Conservation (phyloP, 441 rosid genomes). For the Raphanus hybrid region DNA sequence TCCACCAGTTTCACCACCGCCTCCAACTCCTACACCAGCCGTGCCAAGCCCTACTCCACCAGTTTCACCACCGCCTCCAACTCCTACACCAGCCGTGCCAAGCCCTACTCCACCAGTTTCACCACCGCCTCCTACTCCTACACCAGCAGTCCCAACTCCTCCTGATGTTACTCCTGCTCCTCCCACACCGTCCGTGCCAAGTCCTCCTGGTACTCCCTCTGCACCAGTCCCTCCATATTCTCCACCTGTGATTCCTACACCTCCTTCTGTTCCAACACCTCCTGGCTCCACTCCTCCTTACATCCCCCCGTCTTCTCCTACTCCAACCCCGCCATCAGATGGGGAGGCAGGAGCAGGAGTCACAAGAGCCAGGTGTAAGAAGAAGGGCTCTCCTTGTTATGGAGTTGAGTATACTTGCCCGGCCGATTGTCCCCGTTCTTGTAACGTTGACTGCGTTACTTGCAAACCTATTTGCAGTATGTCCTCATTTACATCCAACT, state of each 20-base stretch:
- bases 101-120: background rate
- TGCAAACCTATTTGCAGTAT: conserved; percentile 68
- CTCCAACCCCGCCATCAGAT: conserved; percentile 40
- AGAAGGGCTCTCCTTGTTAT: conserved; percentile 47
- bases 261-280: background rate
- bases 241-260: conserved; percentile 2
- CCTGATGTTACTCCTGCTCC: conserved; percentile 15
- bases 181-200: conserved; percentile 19
- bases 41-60: conserved; percentile 30
- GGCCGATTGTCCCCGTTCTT: conserved; percentile 49
- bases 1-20: conserved; percentile 18
- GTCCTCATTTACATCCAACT: conserved; percentile 6
- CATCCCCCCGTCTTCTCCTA: conserved; percentile 27
- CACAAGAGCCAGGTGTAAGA: conserved; percentile 43
- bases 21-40: conserved; percentile 22
- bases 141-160: conserved; percentile 20
- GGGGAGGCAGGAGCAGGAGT: conserved; percentile 30
- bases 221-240: conserved; percentile 26
- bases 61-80: background rate
- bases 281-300: conserved; percentile 24
- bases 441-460: conserved; percentile 60
- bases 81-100: no score
- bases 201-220: conserved; percentile 10
- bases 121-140: conserved; percentile 27
- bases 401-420: conserved; percentile 53